Conservation (phyloP, 2,329 filamentous ascomycete species). For the Neoscytalidium dimidiatum region DNA sequence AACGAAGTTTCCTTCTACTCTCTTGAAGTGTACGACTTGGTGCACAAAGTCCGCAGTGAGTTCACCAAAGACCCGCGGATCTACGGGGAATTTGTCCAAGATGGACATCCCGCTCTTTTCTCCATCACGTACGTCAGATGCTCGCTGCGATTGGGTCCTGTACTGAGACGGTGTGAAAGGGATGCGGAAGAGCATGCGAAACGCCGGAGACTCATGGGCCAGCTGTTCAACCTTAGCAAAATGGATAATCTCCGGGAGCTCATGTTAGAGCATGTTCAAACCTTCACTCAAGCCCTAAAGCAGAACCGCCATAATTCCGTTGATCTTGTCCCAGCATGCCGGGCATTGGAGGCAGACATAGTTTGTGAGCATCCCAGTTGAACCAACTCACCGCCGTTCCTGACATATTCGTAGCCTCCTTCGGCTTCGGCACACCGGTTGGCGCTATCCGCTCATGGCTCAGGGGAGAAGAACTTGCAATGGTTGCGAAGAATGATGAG, state of each 20-base stretch:
- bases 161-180: background rate
- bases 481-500: conserved; percentile 3
- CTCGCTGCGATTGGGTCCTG: background rate
- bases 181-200: conserved; percentile 6
- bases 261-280: background rate
- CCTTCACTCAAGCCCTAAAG: background rate
- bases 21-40: conserved; percentile 26
- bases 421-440: background rate
- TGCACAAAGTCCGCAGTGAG: conserved; percentile 4
- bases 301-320: background rate
- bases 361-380: background rate
- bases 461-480: background rate
- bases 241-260: background rate
- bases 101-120: background rate
- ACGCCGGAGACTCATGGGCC: conserved; percentile 5
- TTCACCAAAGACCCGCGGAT: background rate
- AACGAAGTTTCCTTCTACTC: conserved; percentile 49
- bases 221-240: conserved; percentile 3
- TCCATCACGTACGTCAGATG: background rate
- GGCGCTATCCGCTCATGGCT: background rate
- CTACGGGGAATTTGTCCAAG: conserved; percentile 5
- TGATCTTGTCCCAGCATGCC: background rate
- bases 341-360: conserved; percentile 1
- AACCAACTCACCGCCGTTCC: background rate
- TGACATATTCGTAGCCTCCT: background rate